Base-by-base conservation (phyloP, 1,139 yeast genomes). In the Geotrichum macrosporum region DNA sequence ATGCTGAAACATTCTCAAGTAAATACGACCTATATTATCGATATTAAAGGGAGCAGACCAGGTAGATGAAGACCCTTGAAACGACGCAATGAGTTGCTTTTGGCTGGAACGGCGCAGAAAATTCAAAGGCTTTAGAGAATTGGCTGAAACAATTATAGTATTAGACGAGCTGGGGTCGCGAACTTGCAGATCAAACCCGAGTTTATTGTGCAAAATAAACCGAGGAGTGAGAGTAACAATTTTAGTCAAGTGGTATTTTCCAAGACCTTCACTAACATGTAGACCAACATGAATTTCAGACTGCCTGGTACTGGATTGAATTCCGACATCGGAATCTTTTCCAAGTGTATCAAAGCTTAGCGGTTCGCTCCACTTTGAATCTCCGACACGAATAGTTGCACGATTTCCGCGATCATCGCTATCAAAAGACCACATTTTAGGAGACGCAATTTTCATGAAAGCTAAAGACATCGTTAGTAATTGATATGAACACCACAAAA, bases 1-100 rank as follows among this genome's bases (percentile, higher is more conserved):
- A 26, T 75, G 78, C 51, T 78, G 79, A 51, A 75, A 72, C 3
- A 87, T 76, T 57, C 92, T 84, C 55, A 92, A 71, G 60, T 76
- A 84, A 0, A 84, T 69, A 50, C 85, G 82, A 5, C 98, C 98
- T 46, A 88, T 76, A 59, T 89, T 94, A 49, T 83, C 80, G 54
- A 92, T 77, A 22, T 76, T 74, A 63, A 92, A 88, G 1, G 97
- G 94, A 0, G 96, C 81, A 0, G 96, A 84, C 95, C 96, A 88
- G 33, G 75, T 72, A 16, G 53, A 50, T 3, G 50, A 20, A 1
- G 75, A 68, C 5, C 82, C 84, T 2, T 76, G 65, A 56, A 84
- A 81, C 46, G 83, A 77, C 20, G 82, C 59, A 53, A 75, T 62
- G 27, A 84, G 63, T 56, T 80, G 84, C 61, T 81, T 83, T 24